Evolutionary conservation across 23 red algal genomes (phyloP), one percentile per base, ranked within the genome.

Genomic region (Pyropia yezoensis): DNA sequence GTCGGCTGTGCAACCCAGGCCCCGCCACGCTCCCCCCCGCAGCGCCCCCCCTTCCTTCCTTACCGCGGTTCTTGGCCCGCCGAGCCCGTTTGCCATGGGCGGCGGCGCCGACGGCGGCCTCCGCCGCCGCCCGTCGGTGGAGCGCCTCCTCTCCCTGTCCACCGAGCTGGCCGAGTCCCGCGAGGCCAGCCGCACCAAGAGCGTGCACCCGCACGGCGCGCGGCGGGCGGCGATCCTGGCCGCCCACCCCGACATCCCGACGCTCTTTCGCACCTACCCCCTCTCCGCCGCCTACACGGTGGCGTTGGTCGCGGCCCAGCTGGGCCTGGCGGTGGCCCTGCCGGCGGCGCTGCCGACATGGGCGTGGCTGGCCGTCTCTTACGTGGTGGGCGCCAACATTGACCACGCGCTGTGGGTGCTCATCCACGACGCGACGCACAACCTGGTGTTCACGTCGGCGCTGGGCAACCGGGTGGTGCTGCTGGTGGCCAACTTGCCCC

Each of bases 361-460:
- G 65, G 32, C 59, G 19, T 32, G 57, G 47, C 21, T 90, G 11
- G 0, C 81, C 0, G 52, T 87, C 14, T 80, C 85, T 22, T 98
- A 98, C 59, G 76, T 63, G 4, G 54, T 98, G 18, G 94, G 85
- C 23, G 94, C 94, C 13, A 81, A 91, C 3, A 73, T 87, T 14
- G 94, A 98, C 71, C 94, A 98, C 69, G 83, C 94, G 3, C 57
- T 90, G 33, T 98, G 81, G 80, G 94, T 98, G n/a, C 65, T 98
- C 24, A 90, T 98, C 65, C 94, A 98, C 61, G 94, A 98, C 76
- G 94, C 94, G 25, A 90, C 94, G 2, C 94, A 98, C 57, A 98
- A 98, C 27, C 75, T 98, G 14, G 75, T 98, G 27, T 98, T 89
- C 50, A 49, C 34, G 26, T 79, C 69, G 7, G 69, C 88, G 16